phyloP scores from a whole-genome alignment of 164 flowering plant species.

The Warburgia ugandensis region DNA sequence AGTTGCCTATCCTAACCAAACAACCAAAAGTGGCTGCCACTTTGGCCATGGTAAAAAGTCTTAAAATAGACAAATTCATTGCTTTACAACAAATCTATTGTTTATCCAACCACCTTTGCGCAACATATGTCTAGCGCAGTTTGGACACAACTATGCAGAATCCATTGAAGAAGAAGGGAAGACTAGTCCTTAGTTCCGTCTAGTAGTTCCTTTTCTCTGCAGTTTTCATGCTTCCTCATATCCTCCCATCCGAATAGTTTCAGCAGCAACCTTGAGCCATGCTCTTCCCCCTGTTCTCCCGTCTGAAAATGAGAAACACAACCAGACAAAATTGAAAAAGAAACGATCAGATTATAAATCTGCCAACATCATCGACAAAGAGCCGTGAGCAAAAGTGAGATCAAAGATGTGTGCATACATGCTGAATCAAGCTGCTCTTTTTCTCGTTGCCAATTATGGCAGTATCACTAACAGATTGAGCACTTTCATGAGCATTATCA shows the following conservation, averaged over 20 bases:
- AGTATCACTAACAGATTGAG: slow-evolving; percentile 3
- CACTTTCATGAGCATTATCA: not conserved
- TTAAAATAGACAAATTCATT: too few relatives aligned
- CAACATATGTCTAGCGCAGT: too few relatives aligned
- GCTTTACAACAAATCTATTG: too few relatives aligned
- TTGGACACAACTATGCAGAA: too few relatives aligned
- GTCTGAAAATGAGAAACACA: slow-evolving; percentile 4
- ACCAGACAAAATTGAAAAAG: not conserved
- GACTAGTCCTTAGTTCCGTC: too few relatives aligned
- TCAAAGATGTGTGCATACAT: slow-evolving; percentile 3
- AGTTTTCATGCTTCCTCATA: not conserved
- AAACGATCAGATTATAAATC: not conserved
- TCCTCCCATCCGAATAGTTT: slow-evolving; percentile 14
- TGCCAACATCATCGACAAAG: too few relatives aligned
- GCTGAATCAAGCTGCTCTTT: slow-evolving; percentile 7
- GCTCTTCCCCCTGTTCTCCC: slow-evolving; percentile 10
- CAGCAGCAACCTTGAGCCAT: slow-evolving; percentile 14
- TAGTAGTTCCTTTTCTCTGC: too few relatives aligned
- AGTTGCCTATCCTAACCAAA: too few relatives aligned
- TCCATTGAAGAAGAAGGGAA: too few relatives aligned
- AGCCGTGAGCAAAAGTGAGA: not conserved
- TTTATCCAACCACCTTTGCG: too few relatives aligned
- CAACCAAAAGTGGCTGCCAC: too few relatives aligned
- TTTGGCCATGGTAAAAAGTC: too few relatives aligned
- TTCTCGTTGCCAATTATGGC: slow-evolving; percentile 9